Conservation (phyloP, 306 rosid genomes). For the Rosa rugosa region DNA sequence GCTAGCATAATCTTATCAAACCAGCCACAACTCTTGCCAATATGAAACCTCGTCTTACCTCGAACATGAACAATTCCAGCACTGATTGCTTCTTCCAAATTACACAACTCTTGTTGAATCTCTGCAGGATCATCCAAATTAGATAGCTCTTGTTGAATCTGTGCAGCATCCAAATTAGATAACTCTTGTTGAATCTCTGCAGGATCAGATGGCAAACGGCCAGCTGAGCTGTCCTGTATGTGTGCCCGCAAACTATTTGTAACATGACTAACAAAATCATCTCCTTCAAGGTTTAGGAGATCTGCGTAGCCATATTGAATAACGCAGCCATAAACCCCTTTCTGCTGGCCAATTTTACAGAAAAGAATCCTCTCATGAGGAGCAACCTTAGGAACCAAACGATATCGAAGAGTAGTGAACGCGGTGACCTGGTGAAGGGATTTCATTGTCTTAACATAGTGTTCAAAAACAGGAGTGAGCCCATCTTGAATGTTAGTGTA, state of each 20-base stretch:
- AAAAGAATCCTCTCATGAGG: constrained; percentile 25
- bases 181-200: constrained; percentile 32
- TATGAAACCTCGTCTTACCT: constrained; percentile 63
- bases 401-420: too few relatives aligned
- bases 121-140: constrained; percentile 26
- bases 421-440: too few relatives aligned
- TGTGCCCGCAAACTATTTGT: constrained; percentile 37
- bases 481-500: too few relatives aligned
- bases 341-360: constrained; percentile 27
- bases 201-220: constrained; percentile 10
- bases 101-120: constrained; percentile 32
- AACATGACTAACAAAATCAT: constrained; percentile 48
- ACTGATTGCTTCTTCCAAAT: constrained; percentile 43
- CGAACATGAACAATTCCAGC: constrained; percentile 57
- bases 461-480: too few relatives aligned
- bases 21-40: constrained; percentile 48
- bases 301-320: constrained; percentile 79
- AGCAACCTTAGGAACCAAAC: too few relatives aligned
- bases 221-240: constrained; percentile 18
- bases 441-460: too few relatives aligned
- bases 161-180: constrained; percentile 28
- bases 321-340: constrained; percentile 61
- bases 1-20: constrained; percentile 56
- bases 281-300: constrained; percentile 38
- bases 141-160: constrained; percentile 33